Percentiles rank a stretch among this genome's conserved stretches.
phyloP scores from a whole-genome alignment of 73 alveolate species.

The Paramecium biaurelia region DNA sequence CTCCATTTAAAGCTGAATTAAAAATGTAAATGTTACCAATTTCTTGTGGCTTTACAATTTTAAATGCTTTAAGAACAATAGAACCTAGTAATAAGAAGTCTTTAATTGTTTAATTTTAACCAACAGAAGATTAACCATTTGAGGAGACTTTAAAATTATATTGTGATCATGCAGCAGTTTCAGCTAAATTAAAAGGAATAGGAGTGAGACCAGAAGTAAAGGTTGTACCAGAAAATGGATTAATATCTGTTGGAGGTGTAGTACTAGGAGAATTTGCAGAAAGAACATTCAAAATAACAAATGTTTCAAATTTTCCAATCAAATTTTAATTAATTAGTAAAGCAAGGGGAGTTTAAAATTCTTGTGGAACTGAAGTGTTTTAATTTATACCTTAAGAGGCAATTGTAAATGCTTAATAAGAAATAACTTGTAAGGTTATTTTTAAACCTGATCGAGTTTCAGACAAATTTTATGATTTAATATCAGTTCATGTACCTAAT shows the following conservation, averaged over 20 bases:
- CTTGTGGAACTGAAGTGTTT: constrained; percentile 81
- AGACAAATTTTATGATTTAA: constrained; percentile 87
- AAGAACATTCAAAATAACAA: constrained; percentile 79
- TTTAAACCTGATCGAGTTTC: constrained; percentile 92
- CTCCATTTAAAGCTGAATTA: constrained; percentile 76
- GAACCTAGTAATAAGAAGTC: constrained; percentile 88
- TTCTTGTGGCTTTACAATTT: constrained; percentile 91
- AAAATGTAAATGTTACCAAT: constrained; percentile 90
- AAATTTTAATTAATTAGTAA: constrained; percentile 75
- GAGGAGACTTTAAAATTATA: constrained; percentile 86
- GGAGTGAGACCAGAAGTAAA: constrained; percentile 98
- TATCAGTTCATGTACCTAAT: constrained; percentile 92
- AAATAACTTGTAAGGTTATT: constrained; percentile 76
- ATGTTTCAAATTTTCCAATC: constrained; percentile 89
- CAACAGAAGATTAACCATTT: constrained; percentile 85
- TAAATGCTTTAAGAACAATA: constrained; percentile 89
- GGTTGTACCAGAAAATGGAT: constrained; percentile 85
- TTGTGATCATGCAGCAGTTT: constrained; percentile 84
- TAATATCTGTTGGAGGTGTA: constrained; percentile 86
- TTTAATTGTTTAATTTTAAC: constrained; percentile 90
- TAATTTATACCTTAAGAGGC: constrained; percentile 91
- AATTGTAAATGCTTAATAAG: constrained; percentile 82
- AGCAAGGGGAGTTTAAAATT: constrained; percentile 86
- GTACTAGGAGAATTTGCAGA: constrained; percentile 85
- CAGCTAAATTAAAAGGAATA: constrained; percentile 87